Evolutionary conservation across 2,329 filamentous ascomycete genomes (phyloP).

Genomic region (Dothistroma septosporum): DNA sequence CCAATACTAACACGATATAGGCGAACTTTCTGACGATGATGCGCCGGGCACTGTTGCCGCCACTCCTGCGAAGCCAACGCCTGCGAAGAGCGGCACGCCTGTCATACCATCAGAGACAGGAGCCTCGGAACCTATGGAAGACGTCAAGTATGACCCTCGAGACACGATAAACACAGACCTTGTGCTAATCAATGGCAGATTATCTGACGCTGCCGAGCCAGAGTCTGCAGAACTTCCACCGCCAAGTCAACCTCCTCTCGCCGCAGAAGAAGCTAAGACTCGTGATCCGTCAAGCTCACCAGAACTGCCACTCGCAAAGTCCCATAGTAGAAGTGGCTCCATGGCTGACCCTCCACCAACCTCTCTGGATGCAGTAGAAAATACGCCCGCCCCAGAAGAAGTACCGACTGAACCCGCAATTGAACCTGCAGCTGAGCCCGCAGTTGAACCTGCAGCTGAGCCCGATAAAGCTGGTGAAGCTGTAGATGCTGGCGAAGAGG

Average conservation of each 20-base stretch:
- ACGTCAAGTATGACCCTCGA: slow-evolving; percentile 8
- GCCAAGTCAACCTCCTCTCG: slow-evolving; percentile 8
- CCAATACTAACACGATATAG: background rate
- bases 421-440: background rate
- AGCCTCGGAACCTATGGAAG: slow-evolving; percentile 17
- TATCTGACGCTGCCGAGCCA: slow-evolving; percentile 1
- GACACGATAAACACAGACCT: background rate
- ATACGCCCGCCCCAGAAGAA: background rate
- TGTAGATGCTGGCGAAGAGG: slow-evolving; percentile 8
- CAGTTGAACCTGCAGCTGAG: background rate
- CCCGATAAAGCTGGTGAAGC: slow-evolving; percentile 4
- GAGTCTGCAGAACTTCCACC: slow-evolving; percentile 4
- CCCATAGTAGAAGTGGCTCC: slow-evolving; percentile 40
- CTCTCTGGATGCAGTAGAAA: slow-evolving; percentile 7
- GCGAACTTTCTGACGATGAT: slow-evolving; percentile 33
- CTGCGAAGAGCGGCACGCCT: slow-evolving; percentile 15
- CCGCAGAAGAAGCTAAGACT: slow-evolving; percentile 11
- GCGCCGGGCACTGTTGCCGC: slow-evolving; percentile 22
- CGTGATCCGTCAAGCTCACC: slow-evolving; percentile 40
- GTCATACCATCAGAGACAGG: slow-evolving; percentile 4
- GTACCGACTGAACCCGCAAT: background rate
- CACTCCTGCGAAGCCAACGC: slow-evolving; percentile 22
- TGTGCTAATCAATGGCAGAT: slow-evolving; percentile 5
- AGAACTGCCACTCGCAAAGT: slow-evolving; percentile 40
- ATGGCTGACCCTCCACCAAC: slow-evolving; percentile 15